Percentiles rank a stretch among this genome's conserved stretches.
Conservation (phyloP, 192 early-diverging fungal species). For the Backusella parvicylindrica region DNA sequence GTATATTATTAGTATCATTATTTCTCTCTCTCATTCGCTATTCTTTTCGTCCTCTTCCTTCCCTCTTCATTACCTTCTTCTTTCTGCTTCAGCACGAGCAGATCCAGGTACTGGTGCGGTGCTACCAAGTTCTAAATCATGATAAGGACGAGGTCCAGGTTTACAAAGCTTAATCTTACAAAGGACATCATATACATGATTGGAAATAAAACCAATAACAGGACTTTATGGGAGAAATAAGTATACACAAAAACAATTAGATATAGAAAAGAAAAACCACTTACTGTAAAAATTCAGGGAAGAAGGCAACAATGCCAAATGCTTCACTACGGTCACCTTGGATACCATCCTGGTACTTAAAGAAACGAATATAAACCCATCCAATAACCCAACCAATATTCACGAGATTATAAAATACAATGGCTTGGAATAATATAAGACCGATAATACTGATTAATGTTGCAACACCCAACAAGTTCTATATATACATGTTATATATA, state of each 20-base stretch:
- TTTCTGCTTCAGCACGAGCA: slow-evolving; percentile 61
- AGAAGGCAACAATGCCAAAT: slow-evolving; percentile 88
- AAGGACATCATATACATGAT: slow-evolving; percentile 54
- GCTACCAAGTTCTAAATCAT: slow-evolving; percentile 30
- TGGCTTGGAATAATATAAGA: slow-evolving; percentile 45
- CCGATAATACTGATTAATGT: slow-evolving; percentile 38
- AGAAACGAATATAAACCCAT: slow-evolving; percentile 88
- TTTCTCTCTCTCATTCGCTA: not conserved
- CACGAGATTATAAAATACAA: slow-evolving; percentile 63
- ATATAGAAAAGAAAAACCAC: slow-evolving; percentile 14
- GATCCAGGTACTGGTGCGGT: slow-evolving; percentile 40
- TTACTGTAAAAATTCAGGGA: slow-evolving; percentile 79
- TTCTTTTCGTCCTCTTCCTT: no score
- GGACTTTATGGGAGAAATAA: slow-evolving; percentile 36
- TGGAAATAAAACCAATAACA: slow-evolving; percentile 62
- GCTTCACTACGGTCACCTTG: slow-evolving; percentile 87
- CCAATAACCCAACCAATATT: slow-evolving; percentile 68
- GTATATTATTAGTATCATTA: not conserved
- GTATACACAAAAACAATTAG: not conserved
- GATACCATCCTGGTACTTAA: slow-evolving; percentile 72
- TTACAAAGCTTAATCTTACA: slow-evolving; percentile 53
- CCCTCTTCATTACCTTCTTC: slow-evolving; percentile 58
- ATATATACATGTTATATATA: not conserved
- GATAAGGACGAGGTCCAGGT: slow-evolving; percentile 36
- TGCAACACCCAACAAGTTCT: slow-evolving; percentile 49